Evolutionary conservation across 2,329 filamentous ascomycete genomes (phyloP).

Genomic region (Neopestalotiopsis clavispora): DNA sequence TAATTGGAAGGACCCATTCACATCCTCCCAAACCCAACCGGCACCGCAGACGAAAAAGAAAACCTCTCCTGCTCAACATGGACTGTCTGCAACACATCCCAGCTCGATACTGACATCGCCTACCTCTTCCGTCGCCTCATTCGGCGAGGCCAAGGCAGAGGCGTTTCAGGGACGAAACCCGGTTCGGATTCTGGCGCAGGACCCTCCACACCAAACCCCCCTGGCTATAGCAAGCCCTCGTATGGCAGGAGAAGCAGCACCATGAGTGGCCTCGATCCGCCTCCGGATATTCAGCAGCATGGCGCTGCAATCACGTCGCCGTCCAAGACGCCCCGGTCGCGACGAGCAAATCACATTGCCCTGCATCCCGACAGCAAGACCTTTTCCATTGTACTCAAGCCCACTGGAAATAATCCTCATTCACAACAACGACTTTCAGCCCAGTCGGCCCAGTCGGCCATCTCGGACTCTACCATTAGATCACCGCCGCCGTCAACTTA

Average conservation of each 20-base stretch:
- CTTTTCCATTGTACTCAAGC: conserved; percentile 54
- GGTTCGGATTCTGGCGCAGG: conserved; percentile 37
- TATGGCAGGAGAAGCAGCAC: conserved; percentile 44
- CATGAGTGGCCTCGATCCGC: conserved; percentile 44
- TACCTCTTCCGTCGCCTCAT: conserved; percentile 38
- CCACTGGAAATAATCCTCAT: conserved; percentile 30
- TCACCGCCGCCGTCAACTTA: conserved; percentile 49
- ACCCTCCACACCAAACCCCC: conserved; percentile 40
- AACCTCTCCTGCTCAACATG: conserved; percentile 30
- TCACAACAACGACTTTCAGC: neutral
- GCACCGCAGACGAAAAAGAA: conserved; percentile 22
- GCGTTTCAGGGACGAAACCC: conserved; percentile 53
- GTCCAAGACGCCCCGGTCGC: conserved; percentile 39
- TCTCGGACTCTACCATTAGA: conserved; percentile 40
- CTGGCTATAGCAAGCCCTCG: conserved; percentile 41
- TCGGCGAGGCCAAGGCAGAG: conserved; percentile 41
- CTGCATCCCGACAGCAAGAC: conserved; percentile 60
- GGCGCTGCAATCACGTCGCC: conserved; percentile 28
- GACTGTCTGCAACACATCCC: conserved; percentile 27
- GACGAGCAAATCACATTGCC: conserved; percentile 51
- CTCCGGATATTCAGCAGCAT: conserved; percentile 29
- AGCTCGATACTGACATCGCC: conserved; percentile 41
- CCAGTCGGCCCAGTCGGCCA: conserved; percentile 21
- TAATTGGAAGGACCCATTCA: conserved; percentile 22
- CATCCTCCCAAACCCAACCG: conserved; percentile 21